Percentiles rank a stretch among this genome's conserved stretches.
Evolutionary conservation across 768 basidiomycete species (phyloP).

Genomic region (Pluteus cervinus): DNA sequence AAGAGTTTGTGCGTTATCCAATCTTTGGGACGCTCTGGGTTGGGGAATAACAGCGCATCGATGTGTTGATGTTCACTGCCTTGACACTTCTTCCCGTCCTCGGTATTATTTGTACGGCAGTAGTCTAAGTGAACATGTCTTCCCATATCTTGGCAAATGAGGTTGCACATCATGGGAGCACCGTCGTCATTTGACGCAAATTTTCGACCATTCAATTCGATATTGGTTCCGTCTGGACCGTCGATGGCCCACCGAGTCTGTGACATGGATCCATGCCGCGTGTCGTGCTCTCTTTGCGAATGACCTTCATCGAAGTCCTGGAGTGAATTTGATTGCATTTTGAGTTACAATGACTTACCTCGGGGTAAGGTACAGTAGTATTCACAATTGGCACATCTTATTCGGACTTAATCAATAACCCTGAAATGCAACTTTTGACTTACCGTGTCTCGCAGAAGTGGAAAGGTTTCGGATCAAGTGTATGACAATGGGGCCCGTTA

Average conservation of each 20-base stretch:
- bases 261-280: conserved; percentile 60
- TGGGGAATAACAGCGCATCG: conserved; percentile 32
- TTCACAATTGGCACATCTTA: conserved; percentile 47
- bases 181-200: conserved; percentile 51
- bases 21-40: conserved; percentile 45
- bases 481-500: conserved; percentile 43
- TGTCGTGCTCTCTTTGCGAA: conserved; percentile 55
- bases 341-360: conserved; percentile 36
- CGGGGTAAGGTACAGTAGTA: conserved; percentile 55
- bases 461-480: conserved; percentile 33
- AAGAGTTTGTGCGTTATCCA: conserved; percentile 45
- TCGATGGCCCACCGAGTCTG: conserved; percentile 52
- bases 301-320: conserved; percentile 36
- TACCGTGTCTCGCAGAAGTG: conserved; percentile 52
- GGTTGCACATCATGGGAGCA: conserved; percentile 58
- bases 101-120: conserved; percentile 39
- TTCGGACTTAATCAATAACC: neutral
- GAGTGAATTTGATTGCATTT: neutral
- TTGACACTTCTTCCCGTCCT: conserved; percentile 30
- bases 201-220: conserved; percentile 51
- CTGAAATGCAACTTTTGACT: too few species aligned
- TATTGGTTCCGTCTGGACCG: conserved; percentile 37
- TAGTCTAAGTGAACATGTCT: conserved; percentile 53
- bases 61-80: conserved; percentile 44
- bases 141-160: conserved; percentile 49